Evolutionary conservation across 1,284 basidiomycete genomes (phyloP).

Genomic region (Golubevia pallescens): DNA sequence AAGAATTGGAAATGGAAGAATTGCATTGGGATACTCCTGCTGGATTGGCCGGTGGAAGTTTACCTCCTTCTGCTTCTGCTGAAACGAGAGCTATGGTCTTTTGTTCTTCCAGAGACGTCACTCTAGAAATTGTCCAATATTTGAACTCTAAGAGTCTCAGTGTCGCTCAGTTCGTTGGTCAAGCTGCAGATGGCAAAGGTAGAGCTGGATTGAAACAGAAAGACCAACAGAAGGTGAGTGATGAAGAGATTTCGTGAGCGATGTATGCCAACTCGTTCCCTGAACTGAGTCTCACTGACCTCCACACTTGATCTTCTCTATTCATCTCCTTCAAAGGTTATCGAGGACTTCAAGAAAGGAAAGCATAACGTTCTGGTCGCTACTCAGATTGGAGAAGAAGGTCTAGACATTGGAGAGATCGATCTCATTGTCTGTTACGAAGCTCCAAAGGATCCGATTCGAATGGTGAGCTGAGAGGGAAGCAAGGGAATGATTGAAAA

Average conservation of each 20-base stretch:
- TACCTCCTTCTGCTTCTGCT: conserved; percentile 12
- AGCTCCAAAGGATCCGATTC: conserved; percentile 59
- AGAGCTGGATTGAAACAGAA: conserved; percentile 53
- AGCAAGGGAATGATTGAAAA: too few relatives aligned
- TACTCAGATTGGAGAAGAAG: conserved; percentile 62
- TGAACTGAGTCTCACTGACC: background rate
- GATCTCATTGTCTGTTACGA: conserved; percentile 63
- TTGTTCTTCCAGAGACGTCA: conserved; percentile 52
- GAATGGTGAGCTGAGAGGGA: conserved; percentile 22
- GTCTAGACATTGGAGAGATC: conserved; percentile 61
- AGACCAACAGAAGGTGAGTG: conserved; percentile 37
- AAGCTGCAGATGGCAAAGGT: conserved; percentile 45
- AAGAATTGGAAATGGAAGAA: conserved; percentile 24
- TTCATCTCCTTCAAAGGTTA: conserved; percentile 17
- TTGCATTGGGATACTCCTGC: conserved; percentile 12
- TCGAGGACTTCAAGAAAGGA: conserved; percentile 52
- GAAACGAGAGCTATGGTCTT: conserved; percentile 61
- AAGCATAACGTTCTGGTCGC: conserved; percentile 57
- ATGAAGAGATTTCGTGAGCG: background rate
- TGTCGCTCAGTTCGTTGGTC: conserved; percentile 55
- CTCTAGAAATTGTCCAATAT: conserved; percentile 49
- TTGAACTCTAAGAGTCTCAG: conserved; percentile 34
- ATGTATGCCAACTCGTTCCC: background rate
- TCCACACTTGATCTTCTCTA: background rate
- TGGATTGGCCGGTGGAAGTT: conserved; percentile 20